These are phyloP conservation scores for Colletotrichum sp. DNA, from an alignment of 2,329 filamentous ascomycete species.

Conservation along the genomic window DNA sequence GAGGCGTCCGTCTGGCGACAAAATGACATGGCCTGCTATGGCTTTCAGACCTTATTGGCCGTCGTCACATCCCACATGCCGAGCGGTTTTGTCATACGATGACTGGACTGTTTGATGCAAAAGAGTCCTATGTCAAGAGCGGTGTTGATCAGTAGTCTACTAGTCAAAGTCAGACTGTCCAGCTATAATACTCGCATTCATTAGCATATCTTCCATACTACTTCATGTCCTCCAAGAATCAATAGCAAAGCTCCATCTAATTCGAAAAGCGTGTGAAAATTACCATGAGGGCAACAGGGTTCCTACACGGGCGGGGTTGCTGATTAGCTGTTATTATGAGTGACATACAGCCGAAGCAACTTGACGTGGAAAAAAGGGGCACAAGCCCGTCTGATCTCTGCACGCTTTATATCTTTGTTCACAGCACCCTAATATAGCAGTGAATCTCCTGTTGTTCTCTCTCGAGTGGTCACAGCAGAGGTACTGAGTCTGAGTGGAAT, in stretches of 20 bases:
- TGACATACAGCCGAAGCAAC: neutral
- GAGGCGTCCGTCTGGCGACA: accelerated
- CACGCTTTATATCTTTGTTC: neutral
- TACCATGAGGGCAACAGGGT: constrained; percentile 30
- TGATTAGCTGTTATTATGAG: constrained; percentile 22
- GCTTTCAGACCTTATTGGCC: neutral
- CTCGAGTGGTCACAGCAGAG: too few species aligned
- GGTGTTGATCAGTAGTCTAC: neutral
- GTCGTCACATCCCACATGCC: neutral
- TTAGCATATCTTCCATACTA: constrained; percentile 26
- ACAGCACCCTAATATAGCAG: neutral
- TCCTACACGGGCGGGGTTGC: constrained; percentile 41
- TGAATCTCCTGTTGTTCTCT: neutral
- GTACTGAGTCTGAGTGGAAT: too few species aligned
- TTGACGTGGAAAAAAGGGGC: accelerated
- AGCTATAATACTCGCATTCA: constrained; percentile 28
- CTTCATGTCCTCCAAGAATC: too few species aligned
- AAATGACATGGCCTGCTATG: neutral
- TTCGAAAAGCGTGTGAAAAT: constrained; percentile 39
- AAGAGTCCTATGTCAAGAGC: constrained; percentile 25
- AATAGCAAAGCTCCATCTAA: constrained; percentile 39
- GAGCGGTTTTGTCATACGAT: neutral
- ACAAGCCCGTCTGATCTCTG: neutral
- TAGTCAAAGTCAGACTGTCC: too few species aligned
- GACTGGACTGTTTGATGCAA: accelerated